Evolutionary conservation across 805 yeast species (phyloP), one percentile per base, ranked within the genome.

Genomic region (Monosporozyma siamensis): DNA sequence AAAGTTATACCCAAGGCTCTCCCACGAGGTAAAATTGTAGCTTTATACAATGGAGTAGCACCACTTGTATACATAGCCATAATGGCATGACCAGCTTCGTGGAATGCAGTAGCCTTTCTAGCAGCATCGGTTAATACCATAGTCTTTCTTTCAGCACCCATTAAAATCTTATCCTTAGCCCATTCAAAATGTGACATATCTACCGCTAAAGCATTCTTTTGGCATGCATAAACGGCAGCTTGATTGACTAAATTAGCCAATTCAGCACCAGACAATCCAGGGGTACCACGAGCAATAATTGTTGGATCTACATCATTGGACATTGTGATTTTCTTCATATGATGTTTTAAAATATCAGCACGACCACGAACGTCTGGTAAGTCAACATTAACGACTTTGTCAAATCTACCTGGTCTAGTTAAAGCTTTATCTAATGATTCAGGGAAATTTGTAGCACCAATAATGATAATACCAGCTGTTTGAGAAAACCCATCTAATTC

Each of bases 31-130:
- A 92, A 71, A 49, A 92, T 89, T 0, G 99, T 92, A 4, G 97
- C 97, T 66, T 92, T 92, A 68, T 92, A 92, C 50, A 92, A 72
- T 2, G 96, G 89, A 3, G 95, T 88, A 3, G 98, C 97, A 15
- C 95, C 96, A 12, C 81, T 80, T 4, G 96, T 86, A 63, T 74
- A 92, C 78, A 92, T 74, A 9, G 98, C 97, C 84, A 90, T 88
- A 44, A 92, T 86, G 4, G 98, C 98, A 67, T 92, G 99, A 4
- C 99, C 99, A 15, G 98, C 99, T 68, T 92, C 99, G 66, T 92
- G 99, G 64, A 80, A 92, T 1, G 98, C 98, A 14, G 99, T 92
- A 50, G 90, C 88, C 54, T 76, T 78, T 64, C 97, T 77, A 0
- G 95, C 77, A 47, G 90, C 96, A 62, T 92, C 97, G 23, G 98